These are phyloP conservation scores for Pleoardoris graminearum DNA, from an alignment of 2,329 filamentous ascomycete genomes.

Conservation along the genomic window DNA sequence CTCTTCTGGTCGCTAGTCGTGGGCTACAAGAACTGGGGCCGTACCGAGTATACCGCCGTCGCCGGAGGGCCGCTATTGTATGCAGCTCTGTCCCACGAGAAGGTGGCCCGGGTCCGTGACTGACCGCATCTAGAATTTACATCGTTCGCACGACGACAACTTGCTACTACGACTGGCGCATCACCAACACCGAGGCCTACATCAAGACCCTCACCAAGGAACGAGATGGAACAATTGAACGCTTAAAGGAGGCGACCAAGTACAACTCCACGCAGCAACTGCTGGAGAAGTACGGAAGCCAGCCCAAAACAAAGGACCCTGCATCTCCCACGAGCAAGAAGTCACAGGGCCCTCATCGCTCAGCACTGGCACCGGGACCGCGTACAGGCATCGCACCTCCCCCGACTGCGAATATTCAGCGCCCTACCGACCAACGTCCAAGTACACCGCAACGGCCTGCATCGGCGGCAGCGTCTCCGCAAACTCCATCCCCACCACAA, in stretches of 20 bases:
- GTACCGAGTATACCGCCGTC: conserved; percentile 76
- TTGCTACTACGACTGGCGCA: conserved; percentile 78
- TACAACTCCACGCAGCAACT: conserved; percentile 94
- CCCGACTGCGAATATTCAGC: conserved; percentile 66
- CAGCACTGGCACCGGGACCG: conserved; percentile 35
- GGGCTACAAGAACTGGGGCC: conserved; percentile 76
- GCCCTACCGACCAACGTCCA: conserved; percentile 36
- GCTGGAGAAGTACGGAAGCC: conserved; percentile 86
- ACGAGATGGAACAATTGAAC: conserved; percentile 84
- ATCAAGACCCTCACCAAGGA: conserved; percentile 78
- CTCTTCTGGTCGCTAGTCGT: conserved; percentile 83
- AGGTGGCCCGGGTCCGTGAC: neutral
- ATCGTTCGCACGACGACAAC: conserved; percentile 67
- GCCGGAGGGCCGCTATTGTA: conserved; percentile 78
- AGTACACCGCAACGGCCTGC: conserved; percentile 32
- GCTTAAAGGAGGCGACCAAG: conserved; percentile 91
- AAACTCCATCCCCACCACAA: conserved; percentile 26
- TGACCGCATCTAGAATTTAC: conserved; percentile 70
- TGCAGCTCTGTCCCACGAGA: conserved; percentile 29
- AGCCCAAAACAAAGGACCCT: conserved; percentile 51
- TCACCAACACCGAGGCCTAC: conserved; percentile 67
- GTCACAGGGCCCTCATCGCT: conserved; percentile 35
- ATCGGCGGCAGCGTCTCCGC: conserved; percentile 21
- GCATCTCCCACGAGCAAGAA: conserved; percentile 35
- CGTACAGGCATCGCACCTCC: conserved; percentile 62